These are phyloP conservation scores for Chaetothyriales sp. DNA, from an alignment of 2,329 filamentous ascomycete species.

Conservation along the genomic window DNA sequence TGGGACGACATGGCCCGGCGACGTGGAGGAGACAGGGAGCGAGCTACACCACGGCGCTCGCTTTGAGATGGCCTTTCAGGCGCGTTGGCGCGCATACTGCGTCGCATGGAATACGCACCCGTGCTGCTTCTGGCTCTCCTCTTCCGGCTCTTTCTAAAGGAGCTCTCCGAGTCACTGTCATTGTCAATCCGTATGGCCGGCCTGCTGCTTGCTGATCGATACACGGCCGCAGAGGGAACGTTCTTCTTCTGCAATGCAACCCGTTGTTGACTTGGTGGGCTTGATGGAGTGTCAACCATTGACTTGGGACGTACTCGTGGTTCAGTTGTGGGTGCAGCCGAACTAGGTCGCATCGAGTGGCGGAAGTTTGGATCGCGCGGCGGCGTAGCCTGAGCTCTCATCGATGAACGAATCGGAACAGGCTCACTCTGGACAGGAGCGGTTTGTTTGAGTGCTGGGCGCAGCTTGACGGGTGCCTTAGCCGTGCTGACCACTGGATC, in stretches of 20 bases:
- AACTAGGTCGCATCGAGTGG: conserved; percentile 8
- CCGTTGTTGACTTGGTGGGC: conserved; percentile 9
- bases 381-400: not conserved
- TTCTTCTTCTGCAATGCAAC: conserved; percentile 24
- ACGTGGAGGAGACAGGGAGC: conserved; percentile 52
- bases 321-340: not conserved
- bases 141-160: conserved; percentile 54
- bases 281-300: conserved; percentile 2
- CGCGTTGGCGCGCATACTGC: conserved; percentile 50
- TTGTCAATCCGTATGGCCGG: conserved; percentile 22
- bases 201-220: conserved; percentile 1
- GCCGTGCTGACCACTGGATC: not conserved
- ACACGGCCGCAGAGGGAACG: conserved; percentile 18
- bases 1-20: conserved; percentile 32
- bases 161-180: conserved; percentile 55
- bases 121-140: conserved; percentile 23
- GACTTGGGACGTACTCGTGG: not conserved
- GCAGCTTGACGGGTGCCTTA: conserved; percentile 3
- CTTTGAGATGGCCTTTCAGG: conserved; percentile 25
- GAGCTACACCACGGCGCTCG: conserved; percentile 45
- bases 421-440: conserved; percentile 1
- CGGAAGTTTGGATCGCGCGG: conserved; percentile 4
- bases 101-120: conserved; percentile 48
- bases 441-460: conserved; percentile 14
- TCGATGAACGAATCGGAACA: not conserved